Evolutionary conservation across 2,329 filamentous ascomycete genomes (phyloP).

Genomic region (Spiromastix sp.): DNA sequence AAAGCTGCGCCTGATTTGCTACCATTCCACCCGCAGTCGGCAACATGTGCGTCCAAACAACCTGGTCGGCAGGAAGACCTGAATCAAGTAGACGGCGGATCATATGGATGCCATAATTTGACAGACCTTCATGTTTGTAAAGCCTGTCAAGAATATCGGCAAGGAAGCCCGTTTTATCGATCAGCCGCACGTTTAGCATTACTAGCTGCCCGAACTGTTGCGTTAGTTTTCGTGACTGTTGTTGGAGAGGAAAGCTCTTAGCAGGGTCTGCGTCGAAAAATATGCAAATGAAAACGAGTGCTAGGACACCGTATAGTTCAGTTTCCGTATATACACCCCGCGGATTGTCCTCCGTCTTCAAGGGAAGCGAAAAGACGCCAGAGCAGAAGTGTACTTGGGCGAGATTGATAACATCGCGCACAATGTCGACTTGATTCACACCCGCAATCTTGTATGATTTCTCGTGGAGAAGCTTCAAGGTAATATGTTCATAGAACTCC

Average conservation of each 20-base stretch:
- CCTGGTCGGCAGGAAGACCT: slow-evolving; percentile 36
- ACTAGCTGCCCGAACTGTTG: slow-evolving; percentile 29
- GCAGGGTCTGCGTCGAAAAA: slow-evolving; percentile 39
- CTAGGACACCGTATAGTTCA: slow-evolving; percentile 42
- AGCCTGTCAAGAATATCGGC: slow-evolving; percentile 22
- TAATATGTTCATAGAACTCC: slow-evolving; percentile 12
- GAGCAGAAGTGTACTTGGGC: slow-evolving; percentile 17
- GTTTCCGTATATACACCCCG: slow-evolving; percentile 37
- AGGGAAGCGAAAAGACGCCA: slow-evolving; percentile 16
- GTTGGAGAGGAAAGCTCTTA: slow-evolving; percentile 37
- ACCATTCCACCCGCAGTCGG: slow-evolving; percentile 48
- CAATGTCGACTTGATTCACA: slow-evolving; percentile 18
- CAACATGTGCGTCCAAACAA: slow-evolving; percentile 49
- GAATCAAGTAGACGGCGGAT: slow-evolving; percentile 42
- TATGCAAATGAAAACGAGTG: slow-evolving; percentile 39
- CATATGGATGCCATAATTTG: slow-evolving; percentile 46
- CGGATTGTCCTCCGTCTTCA: slow-evolving; percentile 17
- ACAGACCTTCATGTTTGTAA: slow-evolving; percentile 26
- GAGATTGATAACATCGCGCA: slow-evolving; percentile 16
- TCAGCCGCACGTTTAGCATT: slow-evolving; percentile 31
- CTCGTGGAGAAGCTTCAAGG: slow-evolving; percentile 9
- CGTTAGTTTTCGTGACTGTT: slow-evolving; percentile 31
- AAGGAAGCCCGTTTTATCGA: slow-evolving; percentile 17
- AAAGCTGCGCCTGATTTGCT: slow-evolving; percentile 47
- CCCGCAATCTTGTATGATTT: slow-evolving; percentile 38